phyloP scores from a whole-genome alignment of 2,329 filamentous ascomycete genomes.

The Colletotrichum sp. region DNA sequence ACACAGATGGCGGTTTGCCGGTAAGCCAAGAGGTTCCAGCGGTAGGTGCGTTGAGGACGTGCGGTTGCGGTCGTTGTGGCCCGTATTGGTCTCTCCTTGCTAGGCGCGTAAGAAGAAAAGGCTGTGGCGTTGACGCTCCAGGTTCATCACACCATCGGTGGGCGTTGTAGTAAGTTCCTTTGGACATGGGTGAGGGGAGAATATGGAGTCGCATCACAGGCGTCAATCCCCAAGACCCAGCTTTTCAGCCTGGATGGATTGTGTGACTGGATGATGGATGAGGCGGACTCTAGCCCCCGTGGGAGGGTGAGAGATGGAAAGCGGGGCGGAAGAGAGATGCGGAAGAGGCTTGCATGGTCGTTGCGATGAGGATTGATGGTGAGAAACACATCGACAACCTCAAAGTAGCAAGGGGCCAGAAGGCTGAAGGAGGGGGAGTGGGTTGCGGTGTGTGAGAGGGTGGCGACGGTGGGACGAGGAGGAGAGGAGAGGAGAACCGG shows the following conservation, averaged over 20 bases:
- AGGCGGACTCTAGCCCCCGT: background rate
- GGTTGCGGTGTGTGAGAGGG: background rate
- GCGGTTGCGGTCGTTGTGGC: background rate
- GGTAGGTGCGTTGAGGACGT: background rate
- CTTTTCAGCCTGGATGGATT: background rate
- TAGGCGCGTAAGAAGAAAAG: background rate
- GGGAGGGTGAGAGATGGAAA: background rate
- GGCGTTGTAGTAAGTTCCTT: background rate
- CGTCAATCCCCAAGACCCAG: background rate
- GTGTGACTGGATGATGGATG: background rate
- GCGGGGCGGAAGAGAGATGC: background rate
- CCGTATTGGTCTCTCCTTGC: background rate
- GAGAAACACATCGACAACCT: background rate
- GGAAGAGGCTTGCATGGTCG: slow-evolving; percentile 13
- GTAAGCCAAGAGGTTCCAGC: background rate
- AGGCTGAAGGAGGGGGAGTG: background rate
- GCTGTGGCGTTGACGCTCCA: slow-evolving; percentile 4
- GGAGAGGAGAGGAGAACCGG: background rate
- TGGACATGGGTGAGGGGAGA: background rate
- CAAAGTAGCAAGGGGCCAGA: background rate
- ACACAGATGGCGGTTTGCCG: background rate
- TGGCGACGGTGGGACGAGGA: background rate
- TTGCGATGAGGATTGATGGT: background rate
- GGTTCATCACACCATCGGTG: slow-evolving; percentile 11
- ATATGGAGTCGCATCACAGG: background rate